Evolutionary conservation across 495 filamentous ascomycete species (phyloP).

Genomic region (Daldinia vernicosa): DNA sequence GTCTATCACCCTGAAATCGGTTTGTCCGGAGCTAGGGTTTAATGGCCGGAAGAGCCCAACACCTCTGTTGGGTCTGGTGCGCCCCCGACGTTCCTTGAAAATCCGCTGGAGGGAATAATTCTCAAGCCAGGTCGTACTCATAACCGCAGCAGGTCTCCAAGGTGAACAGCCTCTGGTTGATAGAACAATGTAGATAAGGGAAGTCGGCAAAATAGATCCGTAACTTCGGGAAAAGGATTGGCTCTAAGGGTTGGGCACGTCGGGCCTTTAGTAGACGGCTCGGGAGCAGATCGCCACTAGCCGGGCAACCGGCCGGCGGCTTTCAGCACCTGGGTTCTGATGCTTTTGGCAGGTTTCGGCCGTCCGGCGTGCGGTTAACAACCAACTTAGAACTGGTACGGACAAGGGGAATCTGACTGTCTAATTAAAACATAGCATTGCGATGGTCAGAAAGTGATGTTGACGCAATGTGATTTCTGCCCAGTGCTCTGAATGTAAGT

Average conservation of each 20-base stretch:
- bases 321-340: conserved; percentile 9
- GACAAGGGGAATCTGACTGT: conserved; percentile 14
- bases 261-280: conserved; percentile 8
- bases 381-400: conserved; percentile 15
- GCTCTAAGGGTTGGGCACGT: conserved; percentile 13
- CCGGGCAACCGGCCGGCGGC: conserved; percentile 11
- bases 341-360: conserved; percentile 8
- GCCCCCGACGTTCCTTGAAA: conserved; percentile 11
- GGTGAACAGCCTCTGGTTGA: conserved; percentile 15
- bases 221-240: conserved; percentile 15
- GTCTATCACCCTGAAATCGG: conserved; percentile 15
- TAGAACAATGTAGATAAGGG: conserved; percentile 16
- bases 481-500: conserved; percentile 9
- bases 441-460: conserved; percentile 15
- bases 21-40: conserved; percentile 15
- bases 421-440: conserved; percentile 16
- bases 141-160: conserved; percentile 15
- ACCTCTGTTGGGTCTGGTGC: conserved; percentile 14
- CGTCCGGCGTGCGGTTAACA: conserved; percentile 13
- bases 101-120: conserved; percentile 15
- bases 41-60: conserved; percentile 13
- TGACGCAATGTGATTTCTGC: conserved; percentile 15
- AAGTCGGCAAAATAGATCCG: conserved; percentile 15
- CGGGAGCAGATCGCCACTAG: conserved; percentile 12
- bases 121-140: conserved; percentile 15